Conservation (phyloP, 2,329 filamentous ascomycete species). For the Didymella pinodella region DNA sequence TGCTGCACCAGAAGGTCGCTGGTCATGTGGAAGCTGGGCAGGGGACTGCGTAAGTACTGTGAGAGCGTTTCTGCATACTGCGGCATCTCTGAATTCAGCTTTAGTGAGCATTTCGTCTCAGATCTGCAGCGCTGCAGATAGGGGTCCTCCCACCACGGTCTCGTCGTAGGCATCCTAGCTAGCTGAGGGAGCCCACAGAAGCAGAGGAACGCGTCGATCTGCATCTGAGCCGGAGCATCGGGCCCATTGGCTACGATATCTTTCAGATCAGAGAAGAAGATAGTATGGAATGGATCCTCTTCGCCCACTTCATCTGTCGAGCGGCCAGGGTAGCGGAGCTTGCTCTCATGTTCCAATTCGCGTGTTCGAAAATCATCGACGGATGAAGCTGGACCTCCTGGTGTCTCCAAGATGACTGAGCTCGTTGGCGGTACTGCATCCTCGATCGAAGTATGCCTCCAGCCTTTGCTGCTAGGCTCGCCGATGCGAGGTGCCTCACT, state of each 20-base stretch:
- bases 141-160: slow-evolving; percentile 57
- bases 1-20: slow-evolving; percentile 38
- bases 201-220: slow-evolving; percentile 72
- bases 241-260: slow-evolving; percentile 62
- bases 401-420: slow-evolving; percentile 9
- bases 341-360: slow-evolving; percentile 62
- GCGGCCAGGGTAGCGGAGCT: slow-evolving; percentile 70
- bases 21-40: slow-evolving; percentile 32
- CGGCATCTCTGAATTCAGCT: neutral
- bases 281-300: slow-evolving; percentile 82
- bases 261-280: slow-evolving; percentile 80
- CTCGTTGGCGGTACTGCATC: slow-evolving; percentile 20
- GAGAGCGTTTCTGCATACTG: slow-evolving; percentile 1
- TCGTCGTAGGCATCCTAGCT: no score
- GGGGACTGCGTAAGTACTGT: slow-evolving; percentile 6
- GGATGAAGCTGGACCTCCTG: slow-evolving; percentile 20
- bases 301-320: slow-evolving; percentile 77
- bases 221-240: slow-evolving; percentile 52
- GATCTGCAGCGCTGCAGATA: neutral
- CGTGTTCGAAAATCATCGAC: slow-evolving; percentile 47
- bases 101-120: no score
- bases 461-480: slow-evolving; percentile 74
- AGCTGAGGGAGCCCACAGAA: slow-evolving; percentile 58
- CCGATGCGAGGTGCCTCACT: slow-evolving; percentile 81
- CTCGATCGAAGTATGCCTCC: slow-evolving; percentile 61